Base-by-base conservation (phyloP, 163 green algal genomes). In the Scenedesmus sp. region DNA sequence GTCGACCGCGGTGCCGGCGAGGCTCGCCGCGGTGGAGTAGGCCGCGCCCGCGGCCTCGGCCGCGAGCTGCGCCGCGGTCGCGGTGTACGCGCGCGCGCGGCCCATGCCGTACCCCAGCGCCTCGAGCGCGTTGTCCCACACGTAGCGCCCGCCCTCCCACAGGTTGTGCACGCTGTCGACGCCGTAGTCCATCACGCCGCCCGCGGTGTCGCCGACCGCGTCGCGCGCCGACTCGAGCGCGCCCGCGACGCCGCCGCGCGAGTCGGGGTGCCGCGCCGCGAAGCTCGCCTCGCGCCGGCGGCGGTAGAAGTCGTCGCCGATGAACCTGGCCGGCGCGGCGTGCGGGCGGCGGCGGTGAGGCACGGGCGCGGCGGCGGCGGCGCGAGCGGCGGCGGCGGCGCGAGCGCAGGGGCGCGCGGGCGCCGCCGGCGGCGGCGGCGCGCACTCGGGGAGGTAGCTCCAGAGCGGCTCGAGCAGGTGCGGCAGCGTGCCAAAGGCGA, bases 401-500 rank as follows among this genome's bases (percentile, higher is more conserved):
- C 11, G 14, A 62, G n/a, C n/a, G n/a, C n/a, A n/a, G n/a, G n/a
- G n/a, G n/a, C n/a, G n/a, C n/a, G n/a, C n/a, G n/a, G n/a, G n/a
- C n/a, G n/a, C n/a, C n/a, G n/a, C n/a, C 39, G 39, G 39, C 39
- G 39, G 39, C 7, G 10, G 7, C 6, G 39, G 39, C 39, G 39
- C 39, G 39, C 14, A 69, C 60, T 47, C 60, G 36, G 69, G 69
- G 34, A 77, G 53, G 54, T 77, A 74, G 44, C 36, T 54, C 74
- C 74, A 81, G 28, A 81, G 26, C 26, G 74, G 74, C 74, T 81
- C 74, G 51, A 75, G 26, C 74, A 81, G 39, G 36, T 81, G 74
- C 1, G 74, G 74, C 63, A 81, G 36, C 17, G 22, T 51, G 50
- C 74, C 74, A 17, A 75, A 63, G 2, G 47, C 50, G 11, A 75